Percentiles rank a stretch among this genome's conserved stretches.
phyloP scores from a whole-genome alignment of 2,329 filamentous ascomycete species.

The Ambrosiella beaveri region DNA sequence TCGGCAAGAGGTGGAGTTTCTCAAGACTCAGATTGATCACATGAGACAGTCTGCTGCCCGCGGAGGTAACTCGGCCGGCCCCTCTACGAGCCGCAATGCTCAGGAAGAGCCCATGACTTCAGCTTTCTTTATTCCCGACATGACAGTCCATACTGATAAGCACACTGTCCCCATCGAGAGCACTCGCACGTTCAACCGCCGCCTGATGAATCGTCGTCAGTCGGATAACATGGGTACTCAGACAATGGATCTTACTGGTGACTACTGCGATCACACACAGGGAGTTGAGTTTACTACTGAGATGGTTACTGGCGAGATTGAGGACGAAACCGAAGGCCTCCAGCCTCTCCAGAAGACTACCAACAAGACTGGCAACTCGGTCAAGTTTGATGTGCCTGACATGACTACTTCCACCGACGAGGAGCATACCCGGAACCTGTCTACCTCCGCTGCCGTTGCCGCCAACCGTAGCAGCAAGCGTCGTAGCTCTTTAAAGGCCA shows the following conservation, averaged over 20 bases:
- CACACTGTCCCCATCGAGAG: slow-evolving; percentile 22
- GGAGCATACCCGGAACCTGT: slow-evolving; percentile 14
- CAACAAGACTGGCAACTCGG: slow-evolving; percentile 10
- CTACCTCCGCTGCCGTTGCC: slow-evolving; percentile 5
- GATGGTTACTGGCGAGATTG: slow-evolving; percentile 12
- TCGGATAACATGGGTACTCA: slow-evolving; percentile 58
- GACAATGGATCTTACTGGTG: slow-evolving; percentile 85
- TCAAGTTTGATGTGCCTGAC: slow-evolving; percentile 24
- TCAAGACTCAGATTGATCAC: slow-evolving; percentile 29
- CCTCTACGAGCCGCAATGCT: slow-evolving; percentile 14
- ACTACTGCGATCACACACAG: slow-evolving; percentile 29
- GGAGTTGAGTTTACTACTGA: slow-evolving; percentile 18
- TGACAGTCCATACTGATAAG: slow-evolving; percentile 32
- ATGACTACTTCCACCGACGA: slow-evolving; percentile 18
- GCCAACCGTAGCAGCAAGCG: slow-evolving; percentile 29
- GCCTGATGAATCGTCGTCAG: slow-evolving; percentile 20
- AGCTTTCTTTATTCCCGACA: slow-evolving; percentile 40
- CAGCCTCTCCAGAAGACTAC: slow-evolving; percentile 3
- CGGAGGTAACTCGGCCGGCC: slow-evolving; percentile 17
- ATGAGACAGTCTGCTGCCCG: slow-evolving; percentile 23
- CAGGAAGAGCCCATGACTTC: slow-evolving; percentile 39
- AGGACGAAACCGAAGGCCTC: slow-evolving; percentile 11
- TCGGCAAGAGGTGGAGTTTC: slow-evolving; percentile 28
- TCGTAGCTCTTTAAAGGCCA: slow-evolving; percentile 17
- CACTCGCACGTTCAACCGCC: slow-evolving; percentile 21